phyloP scores from a whole-genome alignment of 345 rosid species.

The Trapa incisa region DNA sequence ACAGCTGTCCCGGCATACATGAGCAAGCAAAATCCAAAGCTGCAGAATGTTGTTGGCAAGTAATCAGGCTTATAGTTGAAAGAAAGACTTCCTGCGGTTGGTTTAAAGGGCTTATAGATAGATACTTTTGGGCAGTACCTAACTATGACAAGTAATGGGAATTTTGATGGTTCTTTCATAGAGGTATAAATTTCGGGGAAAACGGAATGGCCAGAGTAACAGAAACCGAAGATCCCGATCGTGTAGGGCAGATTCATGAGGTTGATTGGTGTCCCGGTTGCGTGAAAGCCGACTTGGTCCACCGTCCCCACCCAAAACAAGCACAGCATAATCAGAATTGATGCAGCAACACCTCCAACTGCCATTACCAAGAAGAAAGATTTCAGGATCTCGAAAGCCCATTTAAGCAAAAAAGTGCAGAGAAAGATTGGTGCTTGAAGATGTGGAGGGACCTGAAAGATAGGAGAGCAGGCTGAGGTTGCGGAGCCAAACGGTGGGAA shows the following conservation, averaged over 20 bases:
- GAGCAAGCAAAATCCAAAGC: conserved; percentile 47
- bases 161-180: conserved; percentile 58
- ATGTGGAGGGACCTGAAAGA: conserved; percentile 46
- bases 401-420: neutral
- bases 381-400: neutral
- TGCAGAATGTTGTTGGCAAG: conserved; percentile 21
- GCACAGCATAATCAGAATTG: conserved; percentile 46
- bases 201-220: conserved; percentile 65
- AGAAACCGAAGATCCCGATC: conserved; percentile 62
- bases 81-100: no score
- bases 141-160: conserved; percentile 37
- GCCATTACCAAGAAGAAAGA: neutral
- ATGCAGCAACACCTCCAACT: conserved; percentile 82
- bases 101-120: neutral
- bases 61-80: neutral
- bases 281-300: conserved; percentile 56
- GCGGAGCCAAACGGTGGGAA: conserved; percentile 83
- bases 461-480: conserved; percentile 67
- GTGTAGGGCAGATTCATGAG: conserved; percentile 45
- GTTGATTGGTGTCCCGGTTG: conserved; percentile 36
- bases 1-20: conserved; percentile 40
- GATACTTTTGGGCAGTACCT: conserved; percentile 26
- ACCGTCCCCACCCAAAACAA: conserved; percentile 64
- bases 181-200: conserved; percentile 71
- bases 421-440: neutral